A percentile compares a stretch with the other conserved stretches of the same genome.
These are phyloP conservation scores for Pichia sporocuriosa DNA, from an alignment of 805 yeast species.

Conservation along the genomic window DNA sequence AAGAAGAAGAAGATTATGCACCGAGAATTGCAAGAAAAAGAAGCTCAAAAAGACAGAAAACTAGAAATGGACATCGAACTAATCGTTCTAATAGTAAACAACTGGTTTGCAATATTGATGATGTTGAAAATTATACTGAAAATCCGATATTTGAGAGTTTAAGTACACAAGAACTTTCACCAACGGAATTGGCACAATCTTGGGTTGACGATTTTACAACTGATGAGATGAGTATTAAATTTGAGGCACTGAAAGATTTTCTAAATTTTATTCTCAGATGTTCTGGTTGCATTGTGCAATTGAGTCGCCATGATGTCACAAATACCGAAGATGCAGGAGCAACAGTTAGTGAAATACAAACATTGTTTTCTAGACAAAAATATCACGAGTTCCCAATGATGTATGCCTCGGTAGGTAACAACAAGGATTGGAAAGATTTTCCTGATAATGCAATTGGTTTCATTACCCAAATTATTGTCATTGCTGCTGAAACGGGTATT, in stretches of 20 bases:
- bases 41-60: not conserved
- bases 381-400: slow-evolving; percentile 63
- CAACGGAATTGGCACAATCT: slow-evolving; percentile 44
- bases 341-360: slow-evolving; percentile 67
- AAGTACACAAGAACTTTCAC: slow-evolving; percentile 40
- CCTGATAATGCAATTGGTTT: slow-evolving; percentile 50
- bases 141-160: slow-evolving; percentile 46
- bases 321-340: slow-evolving; percentile 49
- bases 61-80: not conserved
- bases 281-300: slow-evolving; percentile 62
- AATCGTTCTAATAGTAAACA: not conserved
- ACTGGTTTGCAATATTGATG: slow-evolving; percentile 27
- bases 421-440: slow-evolving; percentile 46
- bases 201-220: slow-evolving; percentile 48
- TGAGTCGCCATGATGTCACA: slow-evolving; percentile 68
- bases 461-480: slow-evolving; percentile 41
- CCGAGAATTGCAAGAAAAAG: not conserved
- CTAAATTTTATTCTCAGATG: slow-evolving; percentile 63
- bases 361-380: slow-evolving; percentile 51
- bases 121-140: slow-evolving; percentile 39
- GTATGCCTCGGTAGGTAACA: slow-evolving; percentile 16
- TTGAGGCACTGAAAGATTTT: slow-evolving; percentile 50
- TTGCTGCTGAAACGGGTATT: slow-evolving; percentile 56
- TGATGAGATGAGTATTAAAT: slow-evolving; percentile 32
- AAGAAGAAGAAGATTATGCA: not conserved